These are phyloP conservation scores for Umbelopsis sp. DNA, from an alignment of 371 early-diverging fungal genomes.

Conservation along the genomic window DNA sequence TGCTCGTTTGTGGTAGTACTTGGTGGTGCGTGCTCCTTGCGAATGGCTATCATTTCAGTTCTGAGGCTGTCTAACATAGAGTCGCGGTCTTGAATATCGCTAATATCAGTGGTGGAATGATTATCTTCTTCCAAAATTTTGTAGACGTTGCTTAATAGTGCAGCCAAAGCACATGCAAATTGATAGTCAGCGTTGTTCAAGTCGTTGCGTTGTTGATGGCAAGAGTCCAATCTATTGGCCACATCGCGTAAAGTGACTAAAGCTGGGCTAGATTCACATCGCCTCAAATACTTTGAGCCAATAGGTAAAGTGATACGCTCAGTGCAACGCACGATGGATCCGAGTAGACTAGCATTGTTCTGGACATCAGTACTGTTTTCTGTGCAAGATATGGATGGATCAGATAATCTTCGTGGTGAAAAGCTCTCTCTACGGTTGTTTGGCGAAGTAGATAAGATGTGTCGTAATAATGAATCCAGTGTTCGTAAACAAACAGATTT, in stretches of 20 bases:
- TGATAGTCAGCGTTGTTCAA: conserved; percentile 39
- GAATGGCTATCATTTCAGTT: conserved; percentile 4
- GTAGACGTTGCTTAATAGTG: conserved; percentile 44
- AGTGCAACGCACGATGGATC: conserved; percentile 37
- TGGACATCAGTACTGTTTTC: neutral
- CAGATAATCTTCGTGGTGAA: conserved; percentile 31
- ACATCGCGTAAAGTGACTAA: conserved; percentile 36
- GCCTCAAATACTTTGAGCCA: conserved; percentile 21
- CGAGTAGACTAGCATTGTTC: conserved; percentile 23
- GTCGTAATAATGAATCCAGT: conserved; percentile 37
- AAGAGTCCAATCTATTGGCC: conserved; percentile 30
- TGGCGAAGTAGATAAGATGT: conserved; percentile 28
- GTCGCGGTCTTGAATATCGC: neutral
- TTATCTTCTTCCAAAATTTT: conserved; percentile 32
- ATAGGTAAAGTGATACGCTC: conserved; percentile 22
- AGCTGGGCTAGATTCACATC: conserved; percentile 38
- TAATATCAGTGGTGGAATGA: neutral
- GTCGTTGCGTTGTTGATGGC: conserved; percentile 21
- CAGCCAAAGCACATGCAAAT: conserved; percentile 48
- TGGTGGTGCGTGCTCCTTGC: neutral
- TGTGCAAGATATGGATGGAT: conserved; percentile 21
- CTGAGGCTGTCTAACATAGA: neutral
- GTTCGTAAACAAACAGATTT: conserved; percentile 40
- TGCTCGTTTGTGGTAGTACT: conserved; percentile 27
- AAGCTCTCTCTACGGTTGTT: neutral